phyloP scores from a whole-genome alignment of 257 asterid species.

The Linderniella brevidens region DNA sequence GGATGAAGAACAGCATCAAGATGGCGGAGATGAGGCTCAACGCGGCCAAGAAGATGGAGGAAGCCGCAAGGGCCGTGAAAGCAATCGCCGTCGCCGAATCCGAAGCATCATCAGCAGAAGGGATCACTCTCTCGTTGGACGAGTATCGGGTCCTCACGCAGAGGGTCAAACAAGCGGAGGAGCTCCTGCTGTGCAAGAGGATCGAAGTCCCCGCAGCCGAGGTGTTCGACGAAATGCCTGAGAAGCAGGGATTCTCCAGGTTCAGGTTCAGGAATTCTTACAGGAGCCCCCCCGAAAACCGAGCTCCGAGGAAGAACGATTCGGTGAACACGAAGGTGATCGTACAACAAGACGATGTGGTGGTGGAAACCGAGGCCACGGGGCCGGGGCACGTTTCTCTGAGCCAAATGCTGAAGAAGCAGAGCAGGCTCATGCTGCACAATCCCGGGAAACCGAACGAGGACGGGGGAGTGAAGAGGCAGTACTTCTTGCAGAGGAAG shows the following conservation, averaged over 20 bases:
- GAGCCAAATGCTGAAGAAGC: slow-evolving; percentile 80
- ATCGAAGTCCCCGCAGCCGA: neutral
- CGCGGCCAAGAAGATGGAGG: slow-evolving; percentile 82
- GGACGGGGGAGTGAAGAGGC: slow-evolving; percentile 35
- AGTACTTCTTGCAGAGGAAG: slow-evolving; percentile 50
- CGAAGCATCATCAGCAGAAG: slow-evolving; percentile 38
- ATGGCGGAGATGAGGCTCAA: slow-evolving; percentile 56
- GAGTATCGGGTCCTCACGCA: slow-evolving; percentile 44
- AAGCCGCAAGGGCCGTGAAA: slow-evolving; percentile 79
- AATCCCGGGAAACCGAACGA: slow-evolving; percentile 19
- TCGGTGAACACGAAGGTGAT: slow-evolving; percentile 28
- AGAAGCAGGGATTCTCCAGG: slow-evolving; percentile 3
- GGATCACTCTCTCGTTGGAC: slow-evolving; percentile 50
- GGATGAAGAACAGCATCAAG: slow-evolving; percentile 39
- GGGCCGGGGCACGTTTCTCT: slow-evolving; percentile 33
- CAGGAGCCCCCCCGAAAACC: neutral
- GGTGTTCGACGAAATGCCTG: neutral
- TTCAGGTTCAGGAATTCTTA: slow-evolving; percentile 43
- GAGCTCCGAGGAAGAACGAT: slow-evolving; percentile 9
- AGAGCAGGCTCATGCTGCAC: slow-evolving; percentile 41
- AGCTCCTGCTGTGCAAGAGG: slow-evolving; percentile 17
- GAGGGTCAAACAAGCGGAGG: slow-evolving; percentile 45
- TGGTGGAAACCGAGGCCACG: slow-evolving; percentile 33
- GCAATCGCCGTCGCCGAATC: slow-evolving; percentile 74
- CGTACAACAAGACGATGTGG: slow-evolving; percentile 47